These are phyloP conservation scores for Trichoderma sp. DNA, from an alignment of 2,329 filamentous ascomycete genomes.

Conservation along the genomic window DNA sequence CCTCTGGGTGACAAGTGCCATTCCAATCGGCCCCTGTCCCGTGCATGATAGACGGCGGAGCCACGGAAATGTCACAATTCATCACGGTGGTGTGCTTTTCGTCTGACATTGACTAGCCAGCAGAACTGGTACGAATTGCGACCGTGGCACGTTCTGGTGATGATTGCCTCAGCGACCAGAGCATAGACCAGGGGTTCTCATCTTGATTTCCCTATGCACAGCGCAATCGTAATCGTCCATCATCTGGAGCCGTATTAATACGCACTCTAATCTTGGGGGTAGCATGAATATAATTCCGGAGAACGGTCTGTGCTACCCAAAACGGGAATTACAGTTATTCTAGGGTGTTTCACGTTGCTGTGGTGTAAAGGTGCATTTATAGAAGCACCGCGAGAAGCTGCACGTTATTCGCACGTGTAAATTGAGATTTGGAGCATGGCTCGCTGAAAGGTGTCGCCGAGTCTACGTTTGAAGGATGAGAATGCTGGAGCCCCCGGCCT, in stretches of 20 bases:
- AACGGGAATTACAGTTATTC: not conserved
- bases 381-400: not conserved
- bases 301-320: not conserved
- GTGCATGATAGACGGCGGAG: slow-evolving; percentile 5
- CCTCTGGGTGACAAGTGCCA: slow-evolving; percentile 11
- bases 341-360: not conserved
- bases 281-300: slow-evolving; percentile 5
- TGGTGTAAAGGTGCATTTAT: not conserved
- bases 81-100: not conserved
- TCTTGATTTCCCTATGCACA: not conserved
- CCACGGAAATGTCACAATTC: not conserved
- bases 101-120: not conserved
- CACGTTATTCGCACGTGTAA: not conserved
- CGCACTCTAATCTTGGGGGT: not conserved
- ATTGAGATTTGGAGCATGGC: not conserved
- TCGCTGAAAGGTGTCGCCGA: not conserved
- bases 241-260: not conserved
- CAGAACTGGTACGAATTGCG: not conserved
- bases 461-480: not conserved
- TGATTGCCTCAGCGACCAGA: not conserved
- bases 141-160: not conserved
- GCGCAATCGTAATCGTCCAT: not conserved
- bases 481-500: not conserved
- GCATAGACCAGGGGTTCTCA: slow-evolving; percentile 7
- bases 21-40: not conserved